Conservation (phyloP, 1,284 basidiomycete species). For the Malassezia caprae region DNA sequence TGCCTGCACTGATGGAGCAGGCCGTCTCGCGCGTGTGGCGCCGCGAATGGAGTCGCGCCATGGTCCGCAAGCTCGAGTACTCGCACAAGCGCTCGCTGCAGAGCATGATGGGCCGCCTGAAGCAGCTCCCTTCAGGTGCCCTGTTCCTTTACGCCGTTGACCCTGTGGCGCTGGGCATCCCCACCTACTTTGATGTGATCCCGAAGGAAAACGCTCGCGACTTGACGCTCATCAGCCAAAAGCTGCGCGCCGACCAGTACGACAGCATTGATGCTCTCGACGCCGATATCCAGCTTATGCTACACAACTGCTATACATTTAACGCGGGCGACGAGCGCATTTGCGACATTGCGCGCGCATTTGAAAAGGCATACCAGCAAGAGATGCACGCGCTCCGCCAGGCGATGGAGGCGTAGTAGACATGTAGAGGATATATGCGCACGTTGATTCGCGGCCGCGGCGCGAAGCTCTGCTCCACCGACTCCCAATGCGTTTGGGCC, state of each 20-base stretch:
- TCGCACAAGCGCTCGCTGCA: constrained; percentile 72
- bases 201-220: constrained; percentile 76
- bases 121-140: constrained; percentile 23
- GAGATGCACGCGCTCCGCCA: constrained; percentile 24
- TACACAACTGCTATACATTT: constrained; percentile 72
- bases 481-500: background rate
- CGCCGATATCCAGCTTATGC: constrained; percentile 72
- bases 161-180: constrained; percentile 60
- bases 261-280: constrained; percentile 66
- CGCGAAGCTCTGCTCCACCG: background rate
- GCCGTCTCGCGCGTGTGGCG: constrained; percentile 55
- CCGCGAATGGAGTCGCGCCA: constrained; percentile 71
- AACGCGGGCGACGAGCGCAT: constrained; percentile 72
- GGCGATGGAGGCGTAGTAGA: constrained; percentile 2
- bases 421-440: background rate
- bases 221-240: constrained; percentile 67
- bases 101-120: constrained; percentile 58
- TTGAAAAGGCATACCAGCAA: constrained; percentile 46
- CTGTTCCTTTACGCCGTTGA: constrained; percentile 60
- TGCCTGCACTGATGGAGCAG: constrained; percentile 63
- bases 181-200: constrained; percentile 72
- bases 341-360: constrained; percentile 50
- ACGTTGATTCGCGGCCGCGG: background rate
- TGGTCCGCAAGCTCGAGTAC: constrained; percentile 64
- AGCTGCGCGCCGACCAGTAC: constrained; percentile 73